Conservation (phyloP, 768 basidiomycete genomes). For the Amanita inopinata region DNA sequence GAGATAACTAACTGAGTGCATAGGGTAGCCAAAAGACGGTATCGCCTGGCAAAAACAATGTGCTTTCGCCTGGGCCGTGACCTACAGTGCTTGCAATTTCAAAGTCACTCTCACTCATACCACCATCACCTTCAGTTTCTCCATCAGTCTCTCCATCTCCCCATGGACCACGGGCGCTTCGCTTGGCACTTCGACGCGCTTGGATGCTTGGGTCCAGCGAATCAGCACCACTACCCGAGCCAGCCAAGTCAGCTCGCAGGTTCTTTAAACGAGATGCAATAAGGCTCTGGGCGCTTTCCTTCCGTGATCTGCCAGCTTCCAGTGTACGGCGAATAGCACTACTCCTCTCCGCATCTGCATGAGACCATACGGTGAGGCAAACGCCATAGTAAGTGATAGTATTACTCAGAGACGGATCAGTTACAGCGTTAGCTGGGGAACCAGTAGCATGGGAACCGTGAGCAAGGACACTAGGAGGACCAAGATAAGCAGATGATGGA, state of each 20-base stretch:
- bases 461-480: slow-evolving; percentile 61
- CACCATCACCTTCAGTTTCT: slow-evolving; percentile 67
- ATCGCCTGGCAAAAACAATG: slow-evolving; percentile 79
- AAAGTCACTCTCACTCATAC: slow-evolving; percentile 79
- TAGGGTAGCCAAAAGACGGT: slow-evolving; percentile 95
- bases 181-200: slow-evolving; percentile 45
- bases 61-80: slow-evolving; percentile 80
- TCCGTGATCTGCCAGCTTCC: slow-evolving; percentile 67
- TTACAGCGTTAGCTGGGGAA: slow-evolving; percentile 22
- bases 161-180: slow-evolving; percentile 63
- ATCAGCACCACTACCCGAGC: slow-evolving; percentile 27
- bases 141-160: slow-evolving; percentile 64
- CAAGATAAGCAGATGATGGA: slow-evolving; percentile 73
- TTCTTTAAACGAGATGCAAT: slow-evolving; percentile 59
- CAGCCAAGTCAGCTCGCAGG: slow-evolving; percentile 45
- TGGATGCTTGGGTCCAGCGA: slow-evolving; percentile 43
- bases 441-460: slow-evolving; percentile 28
- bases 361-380: slow-evolving; percentile 91
- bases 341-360: slow-evolving; percentile 83
- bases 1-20: slow-evolving; percentile 58
- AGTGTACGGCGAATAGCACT: slow-evolving; percentile 76
- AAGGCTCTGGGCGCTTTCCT: slow-evolving; percentile 70
- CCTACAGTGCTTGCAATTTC: slow-evolving; percentile 75
- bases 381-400: slow-evolving; percentile 81
- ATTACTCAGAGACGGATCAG: slow-evolving; percentile 22